Evolutionary conservation across 495 filamentous ascomycete species (phyloP), one percentile per base, ranked within the genome.

Genomic region (Penicillium steckii): DNA sequence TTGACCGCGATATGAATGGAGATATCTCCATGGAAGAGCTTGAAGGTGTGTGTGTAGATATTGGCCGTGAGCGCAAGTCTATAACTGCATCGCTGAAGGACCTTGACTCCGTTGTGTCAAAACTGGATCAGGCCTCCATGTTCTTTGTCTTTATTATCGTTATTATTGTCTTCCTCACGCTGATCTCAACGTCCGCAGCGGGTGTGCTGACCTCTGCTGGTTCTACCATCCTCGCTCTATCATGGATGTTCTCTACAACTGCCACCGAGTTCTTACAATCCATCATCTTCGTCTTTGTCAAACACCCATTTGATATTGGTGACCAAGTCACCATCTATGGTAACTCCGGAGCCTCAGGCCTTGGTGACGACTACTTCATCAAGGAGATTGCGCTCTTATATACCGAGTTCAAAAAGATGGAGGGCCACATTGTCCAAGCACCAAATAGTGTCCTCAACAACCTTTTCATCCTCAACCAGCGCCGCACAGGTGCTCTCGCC

Each of bases 391-490:
- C 91, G 6, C 76, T 97, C 13, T 81, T 98, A 8, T 96, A 91
- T 62, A 97, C 94, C 23, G 94, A 97, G 62, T 96, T 97, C 76
- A 97, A 96, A 74, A 97, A 97, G 74, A 91, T 96, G 85, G 85
- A 96, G 64, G 93, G 93, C 9, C 91, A 96, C 55, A 83, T 96
- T 10, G 93, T 97, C 3, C 93, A 97, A 66, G 94, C 93, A 0
- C 94, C 94, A 4, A 97, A 97, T 77, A 93, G 85, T 50, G 85
- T 96, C 45, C 79, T 97, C 21, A 97, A 97, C 62, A 88, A 83
- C 0, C 80, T 97, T 6, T 96, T 97, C 67, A 94, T 97, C 50
- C 85, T 97, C 17, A 97, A 97, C 66, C 91, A 95, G 72, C 83
- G 93, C 4, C 86, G 93, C 22, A 93, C 90, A 23, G 91, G 94